Evolutionary conservation across 306 rosid genomes (phyloP).

Genomic region (Castanopsis chinensis): DNA sequence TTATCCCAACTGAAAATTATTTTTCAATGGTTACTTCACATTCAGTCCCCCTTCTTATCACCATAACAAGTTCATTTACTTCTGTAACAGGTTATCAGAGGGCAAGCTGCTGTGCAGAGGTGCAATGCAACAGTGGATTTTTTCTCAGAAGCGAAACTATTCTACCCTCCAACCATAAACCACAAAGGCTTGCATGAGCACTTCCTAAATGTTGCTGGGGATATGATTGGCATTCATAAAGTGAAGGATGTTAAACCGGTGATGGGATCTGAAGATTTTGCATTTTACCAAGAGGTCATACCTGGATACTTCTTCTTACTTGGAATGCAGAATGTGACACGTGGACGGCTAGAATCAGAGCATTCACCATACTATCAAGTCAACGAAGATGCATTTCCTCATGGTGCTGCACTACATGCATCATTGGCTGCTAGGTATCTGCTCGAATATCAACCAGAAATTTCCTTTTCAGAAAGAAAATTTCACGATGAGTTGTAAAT

Average conservation of each 20-base stretch:
- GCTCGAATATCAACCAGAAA: conserved; percentile 33
- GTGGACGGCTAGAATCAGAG: conserved; percentile 17
- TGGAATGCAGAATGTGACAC: conserved; percentile 58
- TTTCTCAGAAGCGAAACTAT: conserved; percentile 30
- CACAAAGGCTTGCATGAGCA: conserved; percentile 47
- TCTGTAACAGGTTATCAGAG: conserved; percentile 57
- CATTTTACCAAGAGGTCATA: conserved; percentile 76
- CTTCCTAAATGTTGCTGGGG: conserved; percentile 54
- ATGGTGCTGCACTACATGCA: conserved; percentile 93
- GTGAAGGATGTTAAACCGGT: conserved; percentile 46
- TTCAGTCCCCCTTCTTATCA: neutral
- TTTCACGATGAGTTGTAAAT: conserved; percentile 51
- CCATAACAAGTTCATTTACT: conserved; percentile 10
- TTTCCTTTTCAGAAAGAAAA: conserved; percentile 20
- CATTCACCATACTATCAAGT: conserved; percentile 66
- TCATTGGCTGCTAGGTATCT: conserved; percentile 66
- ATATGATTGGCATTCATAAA: conserved; percentile 53
- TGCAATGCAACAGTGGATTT: conserved; percentile 77
- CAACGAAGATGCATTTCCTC: conserved; percentile 72
- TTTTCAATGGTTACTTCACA: neutral
- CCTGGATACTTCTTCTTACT: conserved; percentile 68
- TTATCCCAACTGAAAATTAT: neutral
- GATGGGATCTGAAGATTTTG: conserved; percentile 76
- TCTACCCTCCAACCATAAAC: conserved; percentile 65
- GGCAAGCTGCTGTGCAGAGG: conserved; percentile 85